phyloP scores from a whole-genome alignment of 345 rosid genomes.

The Odontarrhena argentea region DNA sequence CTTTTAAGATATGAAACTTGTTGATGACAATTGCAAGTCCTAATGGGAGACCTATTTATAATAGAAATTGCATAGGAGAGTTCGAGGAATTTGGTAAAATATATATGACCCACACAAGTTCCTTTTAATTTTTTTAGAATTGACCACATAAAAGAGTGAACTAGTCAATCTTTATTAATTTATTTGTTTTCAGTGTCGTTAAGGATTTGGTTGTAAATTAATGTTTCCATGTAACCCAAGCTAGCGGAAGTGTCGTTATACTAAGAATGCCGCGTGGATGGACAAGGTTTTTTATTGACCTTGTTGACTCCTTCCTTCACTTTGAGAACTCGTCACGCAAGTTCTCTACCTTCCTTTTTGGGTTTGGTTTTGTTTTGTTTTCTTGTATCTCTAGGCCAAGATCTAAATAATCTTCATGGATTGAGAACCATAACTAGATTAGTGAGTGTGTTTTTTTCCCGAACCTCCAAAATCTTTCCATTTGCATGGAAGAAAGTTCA shows the following conservation, averaged over 20 bases:
- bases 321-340: constrained; percentile 28
- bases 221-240: neutral
- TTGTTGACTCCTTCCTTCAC: constrained; percentile 9
- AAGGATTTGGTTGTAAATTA: neutral
- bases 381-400: too few species aligned
- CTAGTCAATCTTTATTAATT: constrained; percentile 1
- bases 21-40: constrained; percentile 23
- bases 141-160: constrained; percentile 9
- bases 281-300: constrained; percentile 12
- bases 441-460: too few species aligned
- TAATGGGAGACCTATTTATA: neutral
- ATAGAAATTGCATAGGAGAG: constrained; percentile 15
- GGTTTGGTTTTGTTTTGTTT: too few species aligned
- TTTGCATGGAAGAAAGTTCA: too few species aligned
- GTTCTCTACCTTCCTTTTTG: neutral
- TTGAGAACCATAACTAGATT: too few species aligned
- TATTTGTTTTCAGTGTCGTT: neutral
- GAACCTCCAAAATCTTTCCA: too few species aligned
- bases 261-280: neutral
- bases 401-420: too few species aligned
- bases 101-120: constrained; percentile 13
- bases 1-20: constrained; percentile 9
- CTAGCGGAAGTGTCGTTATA: neutral
- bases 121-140: neutral
- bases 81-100: neutral